Base-by-base conservation (phyloP, 441 rosid genomes). In the Eugenia klotzschiana region DNA sequence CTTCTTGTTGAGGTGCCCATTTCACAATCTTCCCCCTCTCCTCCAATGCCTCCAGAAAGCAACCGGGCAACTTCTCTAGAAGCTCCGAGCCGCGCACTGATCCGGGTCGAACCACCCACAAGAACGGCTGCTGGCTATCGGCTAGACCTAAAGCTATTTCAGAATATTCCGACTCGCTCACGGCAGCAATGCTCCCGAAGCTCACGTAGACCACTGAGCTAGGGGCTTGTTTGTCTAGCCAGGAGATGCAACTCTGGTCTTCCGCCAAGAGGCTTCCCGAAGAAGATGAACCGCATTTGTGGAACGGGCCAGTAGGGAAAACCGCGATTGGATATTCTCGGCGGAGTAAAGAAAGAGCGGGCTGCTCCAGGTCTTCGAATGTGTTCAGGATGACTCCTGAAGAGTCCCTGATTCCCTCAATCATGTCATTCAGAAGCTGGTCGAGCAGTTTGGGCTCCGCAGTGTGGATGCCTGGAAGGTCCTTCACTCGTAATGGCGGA, bases 301-400 rank as follows among this genome's bases (percentile, higher is more conserved):
- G 86, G 64, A 84, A 80, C 80, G 92, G 95, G 53, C 93, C 92
- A 1, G 91, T 58, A 0, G 88, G 86, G 84, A 91, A 92, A 16
- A 79, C 5, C 12, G 90, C 90, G 79, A 83, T 64, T 41, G 83
- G 87, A 49, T 86, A 83, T 15, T 81, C 83, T 25, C 43, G 41
- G 13, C 85, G 86, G 20, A 80, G 51, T 51, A 41, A 82, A 13
- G 69, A 57, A 55, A 91, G 86, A 81, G 83, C n/a, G 29, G 64
- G 80, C 51, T 53, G 40, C 84, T 92, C 94, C 69, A 93, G 90
- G 41, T 64, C 74, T 64, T 64, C 74, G 12, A 64, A 64, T 33
- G 74, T 64, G 46, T 64, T 64, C 46, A 64, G 74, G 46, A 64
- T 64, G n/a, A 64, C 4, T 64, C 74, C 74, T 4, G 74, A 33